Base-by-base conservation (phyloP, 75 land plant genomes). In the Cupressus sempervirens region DNA sequence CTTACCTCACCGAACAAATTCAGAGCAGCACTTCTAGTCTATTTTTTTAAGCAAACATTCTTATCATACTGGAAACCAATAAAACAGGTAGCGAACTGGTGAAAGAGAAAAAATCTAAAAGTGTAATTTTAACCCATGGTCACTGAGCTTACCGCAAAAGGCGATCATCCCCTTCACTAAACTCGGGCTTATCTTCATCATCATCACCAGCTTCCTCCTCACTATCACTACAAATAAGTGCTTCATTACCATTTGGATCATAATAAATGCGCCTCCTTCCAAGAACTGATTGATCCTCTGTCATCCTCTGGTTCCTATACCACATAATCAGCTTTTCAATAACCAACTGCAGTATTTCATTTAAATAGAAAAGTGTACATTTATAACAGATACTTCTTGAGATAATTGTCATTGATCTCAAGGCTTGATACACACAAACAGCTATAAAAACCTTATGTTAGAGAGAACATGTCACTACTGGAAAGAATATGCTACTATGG, bases 201-300 rank as follows among this genome's bases (percentile, higher is more conserved):
- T 98, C 99, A 14, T 97, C 99, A 83, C 86, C 87, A 80, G 86
- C 82, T 80, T 98, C 99, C 72, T 98, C 99, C 86, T 98, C 99
- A 85, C 98, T 98, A 74, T 98, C 99, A 90, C 99, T 98, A 86
- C 96, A 94, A 79, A 98, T 96, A 18, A 96, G 86, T 23, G 99
- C 97, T 89, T 98, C 99, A 62, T 96, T 98, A 32, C 95, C 96
- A 90, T 86, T 94, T 84, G 88, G 96, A 87, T 95, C 99, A 92
- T 98, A 98, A 86, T 98, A 98, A 46, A 98, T 98, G 74, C 99
- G 89, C 81, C 99, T 89, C 81, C 99, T 90, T 67, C 99, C 99
- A 26, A 95, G 90, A 16, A 98, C 99, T 40, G 99, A 98, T 85
- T 98, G 99, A 88, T 98, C 99, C 76, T 98, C 99, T 0, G 99